phyloP scores from a whole-genome alignment of 1,284 basidiomycete species.

The Cystobasidium slooffiae region DNA sequence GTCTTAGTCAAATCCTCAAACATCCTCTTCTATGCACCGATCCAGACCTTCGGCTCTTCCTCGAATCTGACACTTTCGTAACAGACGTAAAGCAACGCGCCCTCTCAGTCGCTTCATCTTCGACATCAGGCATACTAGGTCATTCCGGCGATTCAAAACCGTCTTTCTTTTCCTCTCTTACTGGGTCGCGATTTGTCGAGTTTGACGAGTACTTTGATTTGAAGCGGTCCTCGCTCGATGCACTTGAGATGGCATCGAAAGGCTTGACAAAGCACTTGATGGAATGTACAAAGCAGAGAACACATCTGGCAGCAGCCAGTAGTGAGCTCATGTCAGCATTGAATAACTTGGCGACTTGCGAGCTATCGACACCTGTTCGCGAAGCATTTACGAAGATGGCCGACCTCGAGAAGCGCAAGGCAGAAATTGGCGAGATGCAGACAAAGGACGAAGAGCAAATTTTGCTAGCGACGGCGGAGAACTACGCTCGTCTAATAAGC shows the following conservation, averaged over 20 bases:
- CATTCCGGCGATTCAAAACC: conserved; percentile 48
- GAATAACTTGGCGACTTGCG: conserved; percentile 55
- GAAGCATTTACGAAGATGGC: conserved; percentile 57
- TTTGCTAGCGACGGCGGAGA: conserved; percentile 66
- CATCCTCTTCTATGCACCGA: conserved; percentile 59
- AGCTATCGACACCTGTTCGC: conserved; percentile 56
- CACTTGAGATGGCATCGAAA: conserved; percentile 84
- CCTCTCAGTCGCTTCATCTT: neutral
- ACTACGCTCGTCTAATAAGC: conserved; percentile 87
- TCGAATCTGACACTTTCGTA: conserved; percentile 58
- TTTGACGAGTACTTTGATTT: conserved; percentile 97
- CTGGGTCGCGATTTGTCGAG: conserved; percentile 86
- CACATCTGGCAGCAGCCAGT: conserved; percentile 57
- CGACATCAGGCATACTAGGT: conserved; percentile 63
- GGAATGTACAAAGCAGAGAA: conserved; percentile 74
- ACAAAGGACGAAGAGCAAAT: conserved; percentile 48
- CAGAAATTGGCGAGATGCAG: conserved; percentile 49
- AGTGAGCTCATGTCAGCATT: conserved; percentile 54
- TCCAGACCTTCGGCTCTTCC: conserved; percentile 58
- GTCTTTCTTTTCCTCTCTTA: conserved; percentile 60
- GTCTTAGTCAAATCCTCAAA: conserved; percentile 58
- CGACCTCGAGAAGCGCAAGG: conserved; percentile 52
- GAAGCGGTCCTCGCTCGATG: conserved; percentile 82
- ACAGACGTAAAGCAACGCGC: conserved; percentile 52
- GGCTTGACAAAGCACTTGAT: conserved; percentile 84